Evolutionary conservation across 768 basidiomycete genomes (phyloP).

Genomic region (Cyclocybe cylindracea): DNA sequence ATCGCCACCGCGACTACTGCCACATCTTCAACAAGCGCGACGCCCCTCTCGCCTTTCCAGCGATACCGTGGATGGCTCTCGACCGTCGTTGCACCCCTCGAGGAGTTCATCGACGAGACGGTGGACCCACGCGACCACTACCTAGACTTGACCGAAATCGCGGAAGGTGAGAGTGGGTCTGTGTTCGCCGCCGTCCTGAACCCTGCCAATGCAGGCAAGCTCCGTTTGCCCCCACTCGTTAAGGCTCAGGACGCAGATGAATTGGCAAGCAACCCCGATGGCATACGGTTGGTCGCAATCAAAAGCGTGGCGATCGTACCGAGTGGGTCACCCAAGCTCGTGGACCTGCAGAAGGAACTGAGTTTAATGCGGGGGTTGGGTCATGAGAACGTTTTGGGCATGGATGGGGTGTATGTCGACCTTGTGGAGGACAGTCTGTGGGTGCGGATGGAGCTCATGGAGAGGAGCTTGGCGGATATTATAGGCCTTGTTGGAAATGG

Average conservation of each 20-base stretch:
- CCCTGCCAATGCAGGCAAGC: conserved; percentile 28
- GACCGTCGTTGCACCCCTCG: conserved; percentile 56
- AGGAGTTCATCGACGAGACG: conserved; percentile 62
- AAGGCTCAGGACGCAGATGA: conserved; percentile 40
- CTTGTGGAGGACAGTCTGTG: conserved; percentile 68
- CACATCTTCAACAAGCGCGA: conserved; percentile 26
- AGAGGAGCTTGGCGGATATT: conserved; percentile 82
- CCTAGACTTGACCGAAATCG: conserved; percentile 72
- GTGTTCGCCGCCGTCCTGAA: conserved; percentile 53
- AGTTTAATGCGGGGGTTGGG: conserved; percentile 54
- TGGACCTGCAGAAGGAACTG: conserved; percentile 64
- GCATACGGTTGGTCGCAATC: conserved; percentile 63
- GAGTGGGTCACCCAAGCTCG: conserved; percentile 60
- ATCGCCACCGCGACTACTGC: conserved; percentile 17
- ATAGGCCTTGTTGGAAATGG: conserved; percentile 64
- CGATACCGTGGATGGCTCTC: conserved; percentile 67
- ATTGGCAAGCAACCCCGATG: conserved; percentile 21
- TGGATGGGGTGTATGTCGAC: conserved; percentile 75
- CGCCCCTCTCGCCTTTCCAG: conserved; percentile 44
- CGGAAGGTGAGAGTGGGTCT: conserved; percentile 80
- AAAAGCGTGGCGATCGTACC: conserved; percentile 69
- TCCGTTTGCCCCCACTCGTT: conserved; percentile 39
- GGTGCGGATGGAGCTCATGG: conserved; percentile 92
- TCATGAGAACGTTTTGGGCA: conserved; percentile 63
- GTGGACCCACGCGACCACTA: conserved; percentile 67